Evolutionary conservation across 192 early-diverging fungal species (phyloP).

Genomic region (Kickxella alabastrina): DNA sequence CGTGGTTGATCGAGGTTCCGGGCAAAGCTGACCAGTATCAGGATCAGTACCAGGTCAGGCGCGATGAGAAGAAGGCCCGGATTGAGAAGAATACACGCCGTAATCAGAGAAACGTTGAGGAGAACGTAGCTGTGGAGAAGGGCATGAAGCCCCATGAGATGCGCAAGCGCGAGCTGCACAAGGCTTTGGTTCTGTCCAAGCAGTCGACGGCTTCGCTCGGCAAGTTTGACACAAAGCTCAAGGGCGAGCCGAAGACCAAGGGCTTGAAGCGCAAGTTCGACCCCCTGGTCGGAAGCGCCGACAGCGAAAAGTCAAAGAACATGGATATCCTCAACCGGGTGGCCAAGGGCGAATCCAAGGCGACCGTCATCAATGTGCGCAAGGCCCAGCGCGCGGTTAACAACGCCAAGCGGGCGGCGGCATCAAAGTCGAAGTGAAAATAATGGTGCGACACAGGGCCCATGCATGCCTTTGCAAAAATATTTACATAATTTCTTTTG

Average conservation of each 20-base stretch:
- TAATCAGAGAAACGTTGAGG: slow-evolving; percentile 81
- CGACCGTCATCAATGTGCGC: slow-evolving; percentile 44
- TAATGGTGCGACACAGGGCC: too few relatives aligned
- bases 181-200: slow-evolving; percentile 71
- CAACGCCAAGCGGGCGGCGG: slow-evolving; percentile 35
- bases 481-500: background rate
- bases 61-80: slow-evolving; percentile 84
- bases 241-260: slow-evolving; percentile 84
- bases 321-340: slow-evolving; percentile 69
- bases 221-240: slow-evolving; percentile 79
- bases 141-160: slow-evolving; percentile 54
- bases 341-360: slow-evolving; percentile 49
- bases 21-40: slow-evolving; percentile 73
- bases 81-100: slow-evolving; percentile 86
- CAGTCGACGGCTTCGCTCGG: slow-evolving; percentile 86
- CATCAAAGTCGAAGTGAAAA: too few relatives aligned
- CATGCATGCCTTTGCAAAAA: background rate
- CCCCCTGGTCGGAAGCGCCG: slow-evolving; percentile 57
- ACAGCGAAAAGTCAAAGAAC: slow-evolving; percentile 65
- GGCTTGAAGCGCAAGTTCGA: slow-evolving; percentile 70
- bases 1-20: slow-evolving; percentile 96
- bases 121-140: slow-evolving; percentile 58
- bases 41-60: slow-evolving; percentile 76
- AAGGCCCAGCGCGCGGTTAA: slow-evolving; percentile 51
- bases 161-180: slow-evolving; percentile 72